These are phyloP conservation scores for Quercus robur DNA, from an alignment of 306 rosid genomes.

Conservation along the genomic window DNA sequence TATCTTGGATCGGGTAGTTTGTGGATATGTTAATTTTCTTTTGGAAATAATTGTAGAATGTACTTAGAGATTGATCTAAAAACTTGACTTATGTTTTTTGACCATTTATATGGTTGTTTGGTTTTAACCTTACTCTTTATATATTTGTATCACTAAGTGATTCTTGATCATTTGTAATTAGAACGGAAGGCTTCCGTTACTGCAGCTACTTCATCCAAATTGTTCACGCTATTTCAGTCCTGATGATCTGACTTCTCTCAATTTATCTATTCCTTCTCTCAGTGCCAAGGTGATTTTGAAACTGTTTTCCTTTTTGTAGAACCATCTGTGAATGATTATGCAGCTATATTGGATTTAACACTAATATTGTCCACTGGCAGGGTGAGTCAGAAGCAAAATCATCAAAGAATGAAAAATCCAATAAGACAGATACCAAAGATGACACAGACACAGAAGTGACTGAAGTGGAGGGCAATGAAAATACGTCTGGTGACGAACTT, in stretches of 20 bases:
- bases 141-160: slow-evolving; percentile 3
- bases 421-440: slow-evolving; percentile 40
- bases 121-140: slow-evolving; percentile 2
- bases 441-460: slow-evolving; percentile 31
- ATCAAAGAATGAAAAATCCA: slow-evolving; percentile 29
- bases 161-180: slow-evolving; percentile 31
- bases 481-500: slow-evolving; percentile 34
- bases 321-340: not conserved
- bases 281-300: slow-evolving; percentile 55
- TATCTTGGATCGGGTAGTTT: not conserved
- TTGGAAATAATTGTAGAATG: not conserved
- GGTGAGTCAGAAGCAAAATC: slow-evolving; percentile 44
- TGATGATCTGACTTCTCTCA: slow-evolving; percentile 67
- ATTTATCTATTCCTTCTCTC: slow-evolving; percentile 70
- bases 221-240: slow-evolving; percentile 83
- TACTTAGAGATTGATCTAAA: not conserved
- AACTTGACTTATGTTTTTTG: not conserved
- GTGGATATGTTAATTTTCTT: not conserved
- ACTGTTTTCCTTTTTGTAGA: slow-evolving; percentile 1
- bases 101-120: not conserved
- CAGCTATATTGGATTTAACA: slow-evolving; percentile 19
- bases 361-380: slow-evolving; percentile 29
- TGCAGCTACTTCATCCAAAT: slow-evolving; percentile 81
- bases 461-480: slow-evolving; percentile 32
- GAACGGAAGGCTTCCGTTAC: slow-evolving; percentile 75